Evolutionary conservation across 768 basidiomycete species (phyloP).

Genomic region (Macrolepiota dolichaula): DNA sequence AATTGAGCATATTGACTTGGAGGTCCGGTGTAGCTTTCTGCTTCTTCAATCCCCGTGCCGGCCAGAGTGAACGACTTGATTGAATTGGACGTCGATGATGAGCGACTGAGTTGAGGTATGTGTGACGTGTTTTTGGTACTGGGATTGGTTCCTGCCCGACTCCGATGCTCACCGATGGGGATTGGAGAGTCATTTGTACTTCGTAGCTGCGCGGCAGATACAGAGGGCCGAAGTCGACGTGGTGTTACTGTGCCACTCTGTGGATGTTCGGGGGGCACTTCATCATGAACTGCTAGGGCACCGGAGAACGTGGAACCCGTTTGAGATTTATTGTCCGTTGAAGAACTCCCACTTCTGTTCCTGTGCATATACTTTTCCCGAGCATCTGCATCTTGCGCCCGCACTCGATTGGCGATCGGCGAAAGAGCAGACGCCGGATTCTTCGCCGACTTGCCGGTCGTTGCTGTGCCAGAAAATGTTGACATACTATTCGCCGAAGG

Average conservation of each 20-base stretch:
- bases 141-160: slow-evolving; percentile 68
- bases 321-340: slow-evolving; percentile 68
- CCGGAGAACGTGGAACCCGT: slow-evolving; percentile 49
- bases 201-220: slow-evolving; percentile 75
- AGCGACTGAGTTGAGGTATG: slow-evolving; percentile 46
- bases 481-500: slow-evolving; percentile 28
- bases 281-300: slow-evolving; percentile 50
- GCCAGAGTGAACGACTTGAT: slow-evolving; percentile 33
- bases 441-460: background rate
- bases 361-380: slow-evolving; percentile 83
- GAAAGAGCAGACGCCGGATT: slow-evolving; percentile 54
- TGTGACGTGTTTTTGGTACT: slow-evolving; percentile 39
- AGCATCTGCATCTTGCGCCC: slow-evolving; percentile 81
- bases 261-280: slow-evolving; percentile 47
- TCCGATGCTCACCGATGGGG: slow-evolving; percentile 43
- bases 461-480: slow-evolving; percentile 20
- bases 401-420: slow-evolving; percentile 77
- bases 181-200: slow-evolving; percentile 38
- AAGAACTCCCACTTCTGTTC: slow-evolving; percentile 80
- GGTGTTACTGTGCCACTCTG: slow-evolving; percentile 53
- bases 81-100: slow-evolving; percentile 57
- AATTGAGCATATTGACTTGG: slow-evolving; percentile 69
- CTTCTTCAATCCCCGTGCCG: slow-evolving; percentile 39
- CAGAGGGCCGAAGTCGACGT: slow-evolving; percentile 65
- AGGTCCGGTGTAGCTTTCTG: slow-evolving; percentile 58